A percentile compares a stretch with the other conserved stretches of the same genome.
Conservation (phyloP, 2,329 filamentous ascomycete species). For the Parastagonospora avenae region DNA sequence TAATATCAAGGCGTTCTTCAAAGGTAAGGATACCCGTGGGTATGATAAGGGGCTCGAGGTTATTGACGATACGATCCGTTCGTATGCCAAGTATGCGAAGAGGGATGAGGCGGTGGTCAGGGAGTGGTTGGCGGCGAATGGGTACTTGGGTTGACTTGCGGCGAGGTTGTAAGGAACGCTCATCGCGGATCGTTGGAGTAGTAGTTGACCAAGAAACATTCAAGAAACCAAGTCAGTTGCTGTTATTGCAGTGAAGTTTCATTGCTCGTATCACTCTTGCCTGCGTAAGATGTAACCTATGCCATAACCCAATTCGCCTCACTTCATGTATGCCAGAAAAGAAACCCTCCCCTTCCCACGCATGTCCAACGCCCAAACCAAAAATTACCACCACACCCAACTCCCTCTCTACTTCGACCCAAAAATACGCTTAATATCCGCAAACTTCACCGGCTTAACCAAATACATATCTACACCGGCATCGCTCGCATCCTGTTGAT, state of each 20-base stretch:
- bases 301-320: too few relatives aligned
- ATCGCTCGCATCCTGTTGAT: constrained; percentile 41
- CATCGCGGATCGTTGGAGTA: too few relatives aligned
- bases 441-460: constrained; percentile 47
- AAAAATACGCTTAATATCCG: constrained; percentile 37
- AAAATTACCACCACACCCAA: background rate
- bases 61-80: constrained; percentile 82
- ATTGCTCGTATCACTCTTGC: too few relatives aligned
- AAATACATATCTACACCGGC: constrained; percentile 46
- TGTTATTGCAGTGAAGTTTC: too few relatives aligned
- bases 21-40: constrained; percentile 79
- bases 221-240: too few relatives aligned
- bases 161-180: constrained; percentile 11
- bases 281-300: too few relatives aligned
- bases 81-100: constrained; percentile 79
- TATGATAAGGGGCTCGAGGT: constrained; percentile 88
- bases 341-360: too few relatives aligned
- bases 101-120: constrained; percentile 74
- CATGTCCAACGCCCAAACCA: too few relatives aligned
- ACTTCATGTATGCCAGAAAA: too few relatives aligned
- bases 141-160: constrained; percentile 53
- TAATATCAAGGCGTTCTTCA: constrained; percentile 86
- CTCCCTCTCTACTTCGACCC: constrained; percentile 8
- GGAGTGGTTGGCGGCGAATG: constrained; percentile 75
- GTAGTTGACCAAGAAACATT: too few relatives aligned